These are phyloP conservation scores for Coniochaeta sp. DNA, from an alignment of 2,329 filamentous ascomycete genomes.

Conservation along the genomic window DNA sequence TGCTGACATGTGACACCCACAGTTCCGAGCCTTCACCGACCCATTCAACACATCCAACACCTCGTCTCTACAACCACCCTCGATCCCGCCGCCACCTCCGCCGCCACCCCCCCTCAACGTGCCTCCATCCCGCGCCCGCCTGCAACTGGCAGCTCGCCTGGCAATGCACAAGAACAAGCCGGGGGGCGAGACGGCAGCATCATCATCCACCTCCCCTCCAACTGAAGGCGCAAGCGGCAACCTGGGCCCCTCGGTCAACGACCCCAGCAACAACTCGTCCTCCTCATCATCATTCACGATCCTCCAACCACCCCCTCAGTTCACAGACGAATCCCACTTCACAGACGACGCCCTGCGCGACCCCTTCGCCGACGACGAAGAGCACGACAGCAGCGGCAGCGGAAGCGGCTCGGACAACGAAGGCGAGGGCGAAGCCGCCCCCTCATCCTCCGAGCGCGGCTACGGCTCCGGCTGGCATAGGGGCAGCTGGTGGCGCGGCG, in stretches of 20 bases:
- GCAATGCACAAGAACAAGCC: slow-evolving; percentile 62
- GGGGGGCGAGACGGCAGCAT: slow-evolving; percentile 31
- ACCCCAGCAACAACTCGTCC: slow-evolving; percentile 11
- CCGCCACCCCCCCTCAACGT: slow-evolving; percentile 79
- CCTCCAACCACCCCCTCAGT: background rate
- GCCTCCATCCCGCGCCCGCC: slow-evolving; percentile 76
- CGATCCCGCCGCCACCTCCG: slow-evolving; percentile 51
- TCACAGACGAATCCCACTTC: background rate
- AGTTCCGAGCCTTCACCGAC: slow-evolving; percentile 56
- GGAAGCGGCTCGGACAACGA: slow-evolving; percentile 46
- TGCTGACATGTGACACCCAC: background rate
- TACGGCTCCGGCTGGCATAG: slow-evolving; percentile 24
- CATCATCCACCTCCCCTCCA: background rate
- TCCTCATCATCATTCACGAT: background rate
- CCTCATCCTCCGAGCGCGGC: slow-evolving; percentile 25
- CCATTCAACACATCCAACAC: slow-evolving; percentile 39
- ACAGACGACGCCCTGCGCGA: slow-evolving; percentile 35
- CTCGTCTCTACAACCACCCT: slow-evolving; percentile 47
- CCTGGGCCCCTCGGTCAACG: slow-evolving; percentile 23
- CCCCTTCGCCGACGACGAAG: slow-evolving; percentile 52
- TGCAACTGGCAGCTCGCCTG: slow-evolving; percentile 84
- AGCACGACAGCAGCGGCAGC: slow-evolving; percentile 37
- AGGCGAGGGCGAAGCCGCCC: slow-evolving; percentile 34
- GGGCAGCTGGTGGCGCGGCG: slow-evolving; percentile 27
- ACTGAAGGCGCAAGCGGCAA: slow-evolving; percentile 30